phyloP scores from a whole-genome alignment of 129 eudicot genomes.

The Sambucus nigra region DNA sequence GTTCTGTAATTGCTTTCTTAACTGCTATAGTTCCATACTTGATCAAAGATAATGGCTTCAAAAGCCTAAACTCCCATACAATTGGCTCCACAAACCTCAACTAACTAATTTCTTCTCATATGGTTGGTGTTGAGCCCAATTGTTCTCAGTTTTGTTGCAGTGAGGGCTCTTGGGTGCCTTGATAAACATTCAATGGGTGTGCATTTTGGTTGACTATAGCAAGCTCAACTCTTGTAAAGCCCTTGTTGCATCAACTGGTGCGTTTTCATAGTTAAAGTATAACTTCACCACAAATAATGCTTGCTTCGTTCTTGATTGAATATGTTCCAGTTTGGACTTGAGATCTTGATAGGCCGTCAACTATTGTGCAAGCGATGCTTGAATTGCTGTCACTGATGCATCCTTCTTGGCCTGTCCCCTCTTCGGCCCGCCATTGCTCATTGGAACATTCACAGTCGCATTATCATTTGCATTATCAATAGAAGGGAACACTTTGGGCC shows the following conservation, averaged over 20 bases:
- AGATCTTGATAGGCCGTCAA: constrained; percentile 52
- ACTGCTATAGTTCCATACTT: too few species aligned
- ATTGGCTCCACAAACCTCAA: not conserved
- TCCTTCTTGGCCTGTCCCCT: constrained; percentile 37
- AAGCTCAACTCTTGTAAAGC: constrained; percentile 53
- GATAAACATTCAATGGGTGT: constrained; percentile 24
- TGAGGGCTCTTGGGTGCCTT: constrained; percentile 14
- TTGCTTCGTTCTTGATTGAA: constrained; percentile 44
- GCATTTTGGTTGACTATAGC: constrained; percentile 28
- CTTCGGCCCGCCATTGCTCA: constrained; percentile 10
- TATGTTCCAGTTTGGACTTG: constrained; percentile 37
- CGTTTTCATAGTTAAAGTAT: constrained; percentile 28
- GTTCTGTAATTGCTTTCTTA: too few species aligned
- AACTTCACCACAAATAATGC: constrained; percentile 39
- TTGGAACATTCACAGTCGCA: too few species aligned
- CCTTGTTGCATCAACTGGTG: constrained; percentile 27
- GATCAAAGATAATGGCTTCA: too few species aligned
- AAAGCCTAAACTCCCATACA: too few species aligned
- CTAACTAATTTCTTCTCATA: too few species aligned
- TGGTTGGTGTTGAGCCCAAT: too few species aligned
- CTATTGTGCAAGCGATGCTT: constrained; percentile 38
- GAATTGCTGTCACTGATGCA: constrained; percentile 61
- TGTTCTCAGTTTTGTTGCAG: constrained; percentile 7
- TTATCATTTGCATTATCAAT: too few species aligned
- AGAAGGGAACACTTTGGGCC: constrained; percentile 18